Evolutionary conservation across 176 grass and related monocot genomes (phyloP), one percentile per base, ranked within the genome.

Genomic region (Poa pratensis): DNA sequence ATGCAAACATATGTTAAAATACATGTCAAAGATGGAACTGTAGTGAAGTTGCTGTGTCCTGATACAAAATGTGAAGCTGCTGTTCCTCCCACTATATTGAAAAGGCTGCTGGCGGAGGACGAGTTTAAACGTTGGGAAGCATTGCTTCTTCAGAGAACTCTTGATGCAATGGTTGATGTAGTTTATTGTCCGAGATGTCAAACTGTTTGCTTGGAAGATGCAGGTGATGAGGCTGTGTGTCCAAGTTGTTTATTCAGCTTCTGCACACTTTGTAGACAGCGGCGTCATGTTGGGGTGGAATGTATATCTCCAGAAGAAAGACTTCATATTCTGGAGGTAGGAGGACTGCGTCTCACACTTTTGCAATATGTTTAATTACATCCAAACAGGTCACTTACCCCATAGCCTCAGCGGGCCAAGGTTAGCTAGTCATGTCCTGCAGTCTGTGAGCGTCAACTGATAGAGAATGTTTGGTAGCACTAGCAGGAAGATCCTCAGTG

Each of bases 191-290:
- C 90, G 0, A 90, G 93, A 90, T 94, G 93, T 50, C 79, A 94
- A 76, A 94, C 90, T 84, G 85, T 79, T 83, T 94, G 93, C 79
- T 88, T 94, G 85, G 90, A 94, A 82, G 93, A 94, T 74, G 82
- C 23, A 60, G 90, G 79, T 22, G 77, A 94, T 77, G 85, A 94
- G 62, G 93, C 90, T 67, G 90, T 92, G 71, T 94, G 93, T 84
- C 71, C 93, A 90, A 88, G 54, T 74, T 94, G 93, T 86, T 92
- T 90, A 73, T 94, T 92, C 93, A 92, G 93, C 85, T 94, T 94
- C 69, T 94, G 93, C 79, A 83, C 93, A n/a, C 82, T 92, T 77
- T 94, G 93, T 73, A 90, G 79, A 88, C 88, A 90, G 9, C 85
- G 90, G 1, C 90, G 93, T 57, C 93, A 94, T 92, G 57, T 94